phyloP scores from a whole-genome alignment of 1,284 basidiomycete genomes.

The Coniferiporia sulphurascens region DNA sequence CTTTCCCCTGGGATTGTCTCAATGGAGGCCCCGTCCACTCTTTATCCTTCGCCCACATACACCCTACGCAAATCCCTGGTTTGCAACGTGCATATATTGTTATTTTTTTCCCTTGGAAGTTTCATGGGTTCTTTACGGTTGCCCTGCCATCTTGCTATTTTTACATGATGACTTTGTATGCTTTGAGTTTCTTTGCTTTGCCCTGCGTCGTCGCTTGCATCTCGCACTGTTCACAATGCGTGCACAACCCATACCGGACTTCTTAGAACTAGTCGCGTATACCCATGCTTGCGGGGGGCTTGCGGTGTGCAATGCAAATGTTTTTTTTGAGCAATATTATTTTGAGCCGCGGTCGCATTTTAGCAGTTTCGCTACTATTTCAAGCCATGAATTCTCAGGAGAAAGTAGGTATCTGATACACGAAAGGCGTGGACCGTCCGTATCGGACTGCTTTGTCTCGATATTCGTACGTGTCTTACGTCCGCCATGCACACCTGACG shows the following conservation, averaged over 20 bases:
- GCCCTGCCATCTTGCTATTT: not conserved
- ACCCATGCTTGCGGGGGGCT: not conserved
- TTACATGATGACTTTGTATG: not conserved
- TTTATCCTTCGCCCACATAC: not conserved
- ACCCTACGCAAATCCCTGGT: not conserved
- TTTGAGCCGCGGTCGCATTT: no score
- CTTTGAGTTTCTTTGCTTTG: not conserved
- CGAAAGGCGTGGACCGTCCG: no score
- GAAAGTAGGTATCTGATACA: no score
- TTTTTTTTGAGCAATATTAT: not conserved
- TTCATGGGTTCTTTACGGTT: not conserved
- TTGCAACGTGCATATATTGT: not conserved
- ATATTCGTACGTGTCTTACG: no score
- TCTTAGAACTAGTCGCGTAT: not conserved
- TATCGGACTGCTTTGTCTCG: no score
- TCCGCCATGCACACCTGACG: no score
- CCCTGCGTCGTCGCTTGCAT: not conserved
- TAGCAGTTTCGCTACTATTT: no score
- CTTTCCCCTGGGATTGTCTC: not conserved
- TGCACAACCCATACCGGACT: not conserved
- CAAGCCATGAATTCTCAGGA: no score
- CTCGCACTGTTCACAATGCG: not conserved
- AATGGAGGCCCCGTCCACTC: slow-evolving; percentile 1
- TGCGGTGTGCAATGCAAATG: not conserved
- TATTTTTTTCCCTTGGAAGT: not conserved